Conservation (phyloP, 805 yeast genomes). For the Yarrowia sp. region DNA sequence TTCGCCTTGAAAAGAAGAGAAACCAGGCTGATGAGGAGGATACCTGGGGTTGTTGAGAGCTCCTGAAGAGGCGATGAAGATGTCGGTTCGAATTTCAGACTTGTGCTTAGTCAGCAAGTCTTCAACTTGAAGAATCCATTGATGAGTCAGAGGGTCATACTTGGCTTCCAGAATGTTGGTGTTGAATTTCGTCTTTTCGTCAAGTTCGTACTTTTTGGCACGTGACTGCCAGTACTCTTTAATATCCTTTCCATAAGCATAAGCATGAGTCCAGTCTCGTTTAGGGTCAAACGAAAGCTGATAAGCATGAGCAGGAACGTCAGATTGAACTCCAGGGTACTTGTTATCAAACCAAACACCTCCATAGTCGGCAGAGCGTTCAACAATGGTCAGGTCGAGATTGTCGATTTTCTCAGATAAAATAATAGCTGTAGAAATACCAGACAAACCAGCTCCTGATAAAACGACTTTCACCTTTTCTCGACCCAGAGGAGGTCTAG, state of each 20-base stretch:
- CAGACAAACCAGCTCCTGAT: slow-evolving; percentile 21
- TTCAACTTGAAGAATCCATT: slow-evolving; percentile 28
- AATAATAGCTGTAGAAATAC: slow-evolving; percentile 17
- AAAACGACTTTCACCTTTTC: background rate
- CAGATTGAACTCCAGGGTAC: slow-evolving; percentile 36
- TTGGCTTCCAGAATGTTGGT: slow-evolving; percentile 31
- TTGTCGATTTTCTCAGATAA: slow-evolving; percentile 14
- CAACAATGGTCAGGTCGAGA: slow-evolving; percentile 28
- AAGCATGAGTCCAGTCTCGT: slow-evolving; percentile 34
- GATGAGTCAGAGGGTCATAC: slow-evolving; percentile 30
- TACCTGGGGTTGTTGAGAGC: slow-evolving; percentile 35
- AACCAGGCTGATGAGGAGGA: slow-evolving; percentile 36
- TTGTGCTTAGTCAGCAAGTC: slow-evolving; percentile 27
- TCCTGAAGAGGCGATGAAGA: slow-evolving; percentile 35
- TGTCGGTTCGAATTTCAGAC: slow-evolving; percentile 31
- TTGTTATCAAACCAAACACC: slow-evolving; percentile 36
- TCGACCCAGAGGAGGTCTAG: slow-evolving; percentile 12
- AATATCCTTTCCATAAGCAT: slow-evolving; percentile 34
- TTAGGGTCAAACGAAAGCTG: slow-evolving; percentile 36
- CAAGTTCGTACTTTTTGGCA: slow-evolving; percentile 33
- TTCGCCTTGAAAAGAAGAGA: slow-evolving; percentile 36
- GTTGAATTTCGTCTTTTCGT: slow-evolving; percentile 30
- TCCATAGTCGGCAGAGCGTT: slow-evolving; percentile 36
- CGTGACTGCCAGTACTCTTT: slow-evolving; percentile 32
- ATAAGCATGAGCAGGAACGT: slow-evolving; percentile 36